These are phyloP conservation scores for Hypoxylon lienhwacheense DNA, from an alignment of 495 filamentous ascomycete species.

Conservation along the genomic window DNA sequence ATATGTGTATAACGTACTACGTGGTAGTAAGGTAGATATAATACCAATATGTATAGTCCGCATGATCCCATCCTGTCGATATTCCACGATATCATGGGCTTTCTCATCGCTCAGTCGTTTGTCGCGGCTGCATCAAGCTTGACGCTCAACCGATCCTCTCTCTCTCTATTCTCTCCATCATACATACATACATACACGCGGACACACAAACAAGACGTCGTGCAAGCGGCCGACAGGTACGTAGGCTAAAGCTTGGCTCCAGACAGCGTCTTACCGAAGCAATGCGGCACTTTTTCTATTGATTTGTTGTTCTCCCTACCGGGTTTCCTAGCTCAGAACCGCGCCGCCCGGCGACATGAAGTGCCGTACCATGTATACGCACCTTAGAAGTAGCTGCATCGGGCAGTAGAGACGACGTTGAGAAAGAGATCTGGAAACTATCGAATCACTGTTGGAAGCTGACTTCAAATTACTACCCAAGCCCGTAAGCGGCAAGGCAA, in stretches of 20 bases:
- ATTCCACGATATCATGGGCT: neutral
- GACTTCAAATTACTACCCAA: constrained; percentile 2
- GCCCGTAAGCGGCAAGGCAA: neutral
- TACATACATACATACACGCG: no score
- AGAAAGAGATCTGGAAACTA: constrained; percentile 20
- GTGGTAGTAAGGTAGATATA: no score
- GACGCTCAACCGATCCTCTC: neutral
- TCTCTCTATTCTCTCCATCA: no score
- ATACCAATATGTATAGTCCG: no score
- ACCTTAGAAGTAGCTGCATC: constrained; percentile 4
- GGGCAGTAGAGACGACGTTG: constrained; percentile 7
- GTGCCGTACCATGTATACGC: neutral
- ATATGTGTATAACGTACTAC: no score
- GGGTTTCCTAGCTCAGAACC: constrained; percentile 31
- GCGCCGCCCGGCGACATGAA: constrained; percentile 22
- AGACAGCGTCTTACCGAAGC: constrained; percentile 12
- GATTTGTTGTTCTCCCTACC: constrained; percentile 10
- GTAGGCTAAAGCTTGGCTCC: neutral
- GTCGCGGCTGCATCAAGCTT: neutral
- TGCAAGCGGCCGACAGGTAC: constrained; percentile 6
- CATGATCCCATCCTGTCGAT: neutral
- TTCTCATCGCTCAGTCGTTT: constrained; percentile 3
- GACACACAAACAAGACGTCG: constrained; percentile 7
- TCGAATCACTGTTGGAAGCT: constrained; percentile 3
- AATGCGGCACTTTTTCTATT: constrained; percentile 18